Evolutionary conservation across 2,329 filamentous ascomycete species (phyloP).

Genomic region (Dactylellina leptospora): DNA sequence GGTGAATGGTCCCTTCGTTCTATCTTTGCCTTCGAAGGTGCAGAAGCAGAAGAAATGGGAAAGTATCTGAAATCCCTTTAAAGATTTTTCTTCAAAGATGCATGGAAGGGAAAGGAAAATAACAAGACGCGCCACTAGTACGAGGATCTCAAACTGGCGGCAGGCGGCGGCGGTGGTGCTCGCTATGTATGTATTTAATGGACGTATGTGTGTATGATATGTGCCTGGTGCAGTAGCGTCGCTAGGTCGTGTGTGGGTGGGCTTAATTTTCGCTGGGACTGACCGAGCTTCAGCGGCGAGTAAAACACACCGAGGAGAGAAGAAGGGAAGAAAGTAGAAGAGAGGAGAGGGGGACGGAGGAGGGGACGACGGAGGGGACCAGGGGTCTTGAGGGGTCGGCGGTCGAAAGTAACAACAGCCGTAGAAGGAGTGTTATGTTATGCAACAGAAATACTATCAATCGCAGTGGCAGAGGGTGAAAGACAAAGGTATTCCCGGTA

Average conservation of each 20-base stretch:
- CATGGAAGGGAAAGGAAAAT: constrained; percentile 13
- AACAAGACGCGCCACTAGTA: constrained; percentile 44
- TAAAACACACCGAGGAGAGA: constrained; percentile 37
- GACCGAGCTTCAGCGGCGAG: constrained; percentile 53
- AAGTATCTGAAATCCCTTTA: constrained; percentile 16
- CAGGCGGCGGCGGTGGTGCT: constrained; percentile 25
- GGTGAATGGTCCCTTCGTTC: not conserved
- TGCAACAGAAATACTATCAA: too few species aligned
- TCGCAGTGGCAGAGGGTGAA: constrained; percentile 8
- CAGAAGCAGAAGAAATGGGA: too few species aligned
- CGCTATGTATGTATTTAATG: not conserved
- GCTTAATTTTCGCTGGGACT: constrained; percentile 26
- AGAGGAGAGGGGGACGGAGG: constrained; percentile 9
- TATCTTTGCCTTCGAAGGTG: constrained; percentile 39
- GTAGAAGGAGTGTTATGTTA: too few species aligned
- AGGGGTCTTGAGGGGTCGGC: constrained; percentile 33
- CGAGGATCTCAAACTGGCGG: constrained; percentile 22
- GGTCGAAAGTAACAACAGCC: constrained; percentile 35
- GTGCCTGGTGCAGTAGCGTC: constrained; percentile 20
- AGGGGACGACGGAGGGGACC: not conserved
- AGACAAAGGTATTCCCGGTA: not conserved
- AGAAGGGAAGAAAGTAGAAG: not conserved
- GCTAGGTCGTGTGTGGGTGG: constrained; percentile 26
- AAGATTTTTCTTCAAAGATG: constrained; percentile 2
- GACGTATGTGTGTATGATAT: not conserved